Percentiles rank a stretch among this genome's conserved stretches.
Conservation (phyloP, 2,329 filamentous ascomycete genomes). For the Fulvia fulva region DNA sequence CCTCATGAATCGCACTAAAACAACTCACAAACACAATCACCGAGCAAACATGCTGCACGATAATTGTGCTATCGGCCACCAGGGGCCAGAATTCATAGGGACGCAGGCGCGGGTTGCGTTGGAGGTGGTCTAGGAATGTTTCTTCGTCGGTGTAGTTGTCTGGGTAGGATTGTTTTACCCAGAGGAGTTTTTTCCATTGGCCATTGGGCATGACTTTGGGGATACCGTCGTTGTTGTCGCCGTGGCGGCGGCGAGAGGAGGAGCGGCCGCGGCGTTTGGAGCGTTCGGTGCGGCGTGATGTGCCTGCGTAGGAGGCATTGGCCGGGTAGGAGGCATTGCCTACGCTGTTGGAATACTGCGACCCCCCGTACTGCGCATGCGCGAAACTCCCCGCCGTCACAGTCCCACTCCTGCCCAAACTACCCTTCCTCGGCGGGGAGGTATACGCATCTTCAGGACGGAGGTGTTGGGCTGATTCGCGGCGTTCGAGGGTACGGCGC, state of each 20-base stretch:
- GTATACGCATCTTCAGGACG: constrained; percentile 76
- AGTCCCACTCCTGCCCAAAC: constrained; percentile 31
- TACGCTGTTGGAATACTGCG: too few relatives aligned
- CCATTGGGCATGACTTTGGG: constrained; percentile 36
- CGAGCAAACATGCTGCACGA: constrained; percentile 93
- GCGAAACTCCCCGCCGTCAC: constrained; percentile 16
- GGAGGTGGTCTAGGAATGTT: constrained; percentile 92
- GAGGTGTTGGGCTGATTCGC: constrained; percentile 45
- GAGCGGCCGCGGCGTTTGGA: constrained; percentile 56
- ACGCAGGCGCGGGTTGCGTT: constrained; percentile 86
- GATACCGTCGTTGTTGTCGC: constrained; percentile 42
- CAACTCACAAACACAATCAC: constrained; percentile 92
- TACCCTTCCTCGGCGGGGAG: constrained; percentile 54
- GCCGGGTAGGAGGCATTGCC: too few relatives aligned
- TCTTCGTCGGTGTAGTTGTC: constrained; percentile 98
- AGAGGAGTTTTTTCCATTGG: constrained; percentile 91
- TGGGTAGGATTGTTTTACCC: constrained; percentile 97
- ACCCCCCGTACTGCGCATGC: too few relatives aligned
- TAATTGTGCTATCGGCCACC: constrained; percentile 90
- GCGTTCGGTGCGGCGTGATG: constrained; percentile 29
- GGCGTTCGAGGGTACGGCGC: constrained; percentile 16
- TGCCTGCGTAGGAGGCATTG: too few relatives aligned
- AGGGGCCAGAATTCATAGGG: constrained; percentile 98
- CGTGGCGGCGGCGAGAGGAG: constrained; percentile 54
- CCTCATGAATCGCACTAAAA: constrained; percentile 84